Base-by-base conservation (phyloP, 2,329 filamentous ascomycete genomes). In the Arthrobotrys musiformis region DNA sequence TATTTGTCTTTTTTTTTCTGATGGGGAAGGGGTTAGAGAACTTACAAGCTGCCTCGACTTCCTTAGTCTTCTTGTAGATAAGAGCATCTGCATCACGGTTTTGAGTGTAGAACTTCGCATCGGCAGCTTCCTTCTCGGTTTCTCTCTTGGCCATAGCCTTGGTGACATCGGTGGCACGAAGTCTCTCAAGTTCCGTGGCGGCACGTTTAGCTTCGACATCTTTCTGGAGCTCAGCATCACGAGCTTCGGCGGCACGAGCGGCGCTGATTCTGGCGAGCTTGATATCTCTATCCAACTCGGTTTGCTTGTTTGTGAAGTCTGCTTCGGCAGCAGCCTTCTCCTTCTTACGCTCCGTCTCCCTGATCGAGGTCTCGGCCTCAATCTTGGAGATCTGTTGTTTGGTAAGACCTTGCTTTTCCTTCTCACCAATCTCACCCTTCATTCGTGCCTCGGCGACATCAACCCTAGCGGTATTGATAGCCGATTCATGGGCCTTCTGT, bases 301-400 rank as follows among this genome's bases (percentile, higher is more conserved):
- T 91, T 83, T 93, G 90, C 79, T 89, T 87, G 17, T 90, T 92
- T 40, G 89, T 88, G 64, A 96, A 88, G 67, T 90, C 89, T 9
- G 92, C 91, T 82, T 95, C 92, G 48, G 93, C 93, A 54, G 88
- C 84, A 1, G 92, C 91, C 78, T 93, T 92, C 84, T 95, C 92
- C 52, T 91, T 90, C 82, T 94, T 93, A 60, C 92, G 90, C 82
- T 94, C 90, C 0, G 93, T 95, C 85, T 94, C 93, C 77, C 92
- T 88, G 0, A 95, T 92, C 0, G 92, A 92, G 0, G 93, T 96
- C 80, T 93, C 90, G 79, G 93, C 92, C 83, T 94, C 89, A 84
- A 96, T 96, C 85, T 93, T 94, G 80, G 92, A 92, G 46, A 96
- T 92, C 81, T 94, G 91, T 67, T 93, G 92, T 82, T 95, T 93